A percentile compares a stretch with the other conserved stretches of the same genome.
phyloP scores from a whole-genome alignment of 257 asterid species.

The Scutellaria minor region DNA sequence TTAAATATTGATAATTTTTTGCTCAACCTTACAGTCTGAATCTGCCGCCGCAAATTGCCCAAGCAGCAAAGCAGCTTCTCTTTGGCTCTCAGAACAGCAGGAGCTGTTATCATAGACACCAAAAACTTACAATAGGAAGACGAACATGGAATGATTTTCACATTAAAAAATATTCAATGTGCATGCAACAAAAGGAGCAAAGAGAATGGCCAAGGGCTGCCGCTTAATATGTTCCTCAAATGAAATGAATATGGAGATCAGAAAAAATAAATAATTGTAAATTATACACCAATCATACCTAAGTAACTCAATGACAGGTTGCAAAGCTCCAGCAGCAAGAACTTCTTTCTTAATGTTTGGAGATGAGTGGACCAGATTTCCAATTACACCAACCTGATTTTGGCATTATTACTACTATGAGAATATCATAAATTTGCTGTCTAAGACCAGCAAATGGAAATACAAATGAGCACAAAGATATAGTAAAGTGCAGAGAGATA shows the following conservation, averaged over 20 bases:
- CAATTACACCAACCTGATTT: conserved; percentile 95
- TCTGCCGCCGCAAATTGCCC: conserved; percentile 99
- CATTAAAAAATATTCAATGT: not conserved
- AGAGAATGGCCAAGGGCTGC: not conserved
- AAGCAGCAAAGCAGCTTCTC: conserved; percentile 98
- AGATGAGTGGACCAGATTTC: conserved; percentile 96
- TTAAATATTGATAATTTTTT: conserved; percentile 26
- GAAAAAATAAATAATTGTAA: not conserved
- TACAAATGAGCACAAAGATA: conserved; percentile 4
- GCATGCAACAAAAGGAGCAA: not conserved
- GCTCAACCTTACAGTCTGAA: conserved; percentile 96
- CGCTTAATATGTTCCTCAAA: not conserved
- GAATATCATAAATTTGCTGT: conserved; percentile 20
- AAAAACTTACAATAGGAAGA: conserved; percentile 28
- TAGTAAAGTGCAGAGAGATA: conserved; percentile 30
- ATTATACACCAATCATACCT: conserved; percentile 55
- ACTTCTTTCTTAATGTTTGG: conserved; percentile 98
- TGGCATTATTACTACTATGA: conserved; percentile 34
- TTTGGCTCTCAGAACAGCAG: conserved; percentile 97
- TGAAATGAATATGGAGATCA: not conserved
- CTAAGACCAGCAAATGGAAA: conserved; percentile 13
- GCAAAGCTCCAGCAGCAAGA: conserved; percentile 94
- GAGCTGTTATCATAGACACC: conserved; percentile 59
- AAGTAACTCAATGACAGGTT: conserved; percentile 97
- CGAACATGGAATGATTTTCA: not conserved